Percentiles rank a stretch among this genome's conserved stretches.
phyloP scores from a whole-genome alignment of 176 grass and related monocot species.

The Aegilops umbellulata region DNA sequence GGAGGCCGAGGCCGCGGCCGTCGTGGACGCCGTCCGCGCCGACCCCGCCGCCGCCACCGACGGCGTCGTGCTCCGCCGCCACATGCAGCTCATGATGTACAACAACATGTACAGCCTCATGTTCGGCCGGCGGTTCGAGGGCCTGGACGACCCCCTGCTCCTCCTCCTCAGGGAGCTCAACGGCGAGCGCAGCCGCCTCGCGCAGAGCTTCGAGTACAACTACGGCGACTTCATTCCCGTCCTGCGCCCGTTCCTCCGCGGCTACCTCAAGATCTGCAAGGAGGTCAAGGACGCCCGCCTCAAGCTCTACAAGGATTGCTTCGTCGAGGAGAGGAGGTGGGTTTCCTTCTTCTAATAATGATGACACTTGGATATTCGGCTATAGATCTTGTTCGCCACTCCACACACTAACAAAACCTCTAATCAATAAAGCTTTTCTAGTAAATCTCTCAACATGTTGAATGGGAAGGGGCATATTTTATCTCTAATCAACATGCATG shows the following conservation, averaged over 20 bases:
- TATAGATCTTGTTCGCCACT: too few relatives aligned
- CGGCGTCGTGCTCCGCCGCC: conserved; percentile 52
- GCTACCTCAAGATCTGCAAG: conserved; percentile 69
- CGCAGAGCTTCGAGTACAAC: conserved; percentile 97
- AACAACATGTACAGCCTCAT: conserved; percentile 98
- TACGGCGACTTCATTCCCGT: conserved; percentile 98
- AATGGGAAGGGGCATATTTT: too few relatives aligned
- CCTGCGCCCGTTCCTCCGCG: conserved; percentile 67
- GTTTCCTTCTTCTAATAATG: too few relatives aligned
- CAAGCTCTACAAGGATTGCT: too few relatives aligned
- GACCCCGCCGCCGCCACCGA: neutral
- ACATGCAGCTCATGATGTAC: conserved; percentile 92
- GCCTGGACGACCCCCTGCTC: conserved; percentile 71
- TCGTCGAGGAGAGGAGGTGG: conserved; percentile 27
- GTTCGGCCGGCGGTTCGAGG: conserved; percentile 72
- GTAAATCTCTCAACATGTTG: too few relatives aligned
- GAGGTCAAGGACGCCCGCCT: conserved; percentile 6
- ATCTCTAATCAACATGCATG: too few relatives aligned
- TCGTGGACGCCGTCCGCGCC: conserved; percentile 14
- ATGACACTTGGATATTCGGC: too few relatives aligned
- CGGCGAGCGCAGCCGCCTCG: conserved; percentile 79
- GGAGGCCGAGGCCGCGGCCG: conserved; percentile 61
- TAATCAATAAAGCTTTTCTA: too few relatives aligned
- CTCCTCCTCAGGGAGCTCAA: conserved; percentile 57
- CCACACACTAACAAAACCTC: too few relatives aligned